Base-by-base conservation (phyloP, 2,329 filamentous ascomycete genomes). In the Chaetomium sp. region DNA sequence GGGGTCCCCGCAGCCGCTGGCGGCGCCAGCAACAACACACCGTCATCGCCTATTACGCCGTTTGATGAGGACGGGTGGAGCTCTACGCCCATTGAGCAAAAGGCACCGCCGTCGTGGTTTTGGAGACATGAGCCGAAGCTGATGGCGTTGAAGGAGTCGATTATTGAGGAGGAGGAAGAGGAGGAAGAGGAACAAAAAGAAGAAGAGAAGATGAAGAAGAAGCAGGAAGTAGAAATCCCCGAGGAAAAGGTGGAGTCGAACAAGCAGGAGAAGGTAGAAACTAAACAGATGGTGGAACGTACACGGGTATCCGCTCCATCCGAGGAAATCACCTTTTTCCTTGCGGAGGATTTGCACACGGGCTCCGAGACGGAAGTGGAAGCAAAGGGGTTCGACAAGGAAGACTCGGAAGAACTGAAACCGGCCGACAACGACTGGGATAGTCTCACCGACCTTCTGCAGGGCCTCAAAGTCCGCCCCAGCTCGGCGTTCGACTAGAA, bases 31-130 rank as follows among this genome's bases (percentile, higher is more conserved):
- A n/a, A n/a, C 46, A 46, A 6, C 52, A 56, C 12, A 60, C 61
- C 1, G 49, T 56, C 43, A 61, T 65, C 63, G 9, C 63, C 63
- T 9, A 62, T 64, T 27, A 63, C 62, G n/a, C 61, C 62, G 14
- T 63, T 64, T 47, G 61, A 64, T 7, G 62, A 63, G 7, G 56
- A 59, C n/a, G 54, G 55, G 1, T 61, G 58, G 57, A 56, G 44
- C 12, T 49, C 49, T 4, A 59, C 61, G 3, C 56, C 55, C 8
- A 57, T 61, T 4, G 59, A 61, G 32, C 45, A 58, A 32, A 55
- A 56, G 43, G 46, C 49, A 5, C 56, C 56, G 10, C 52, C 56
- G 27, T 44, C 34, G 7, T 60, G 55, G 55, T 62, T 56, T 49
- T 64, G 59, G 61, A 62, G 47, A 43, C 57, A 60, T 46, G 54